A percentile compares a stretch with the other conserved stretches of the same genome.
Evolutionary conservation across 345 rosid genomes (phyloP).

Genomic region (Syzygium grande): DNA sequence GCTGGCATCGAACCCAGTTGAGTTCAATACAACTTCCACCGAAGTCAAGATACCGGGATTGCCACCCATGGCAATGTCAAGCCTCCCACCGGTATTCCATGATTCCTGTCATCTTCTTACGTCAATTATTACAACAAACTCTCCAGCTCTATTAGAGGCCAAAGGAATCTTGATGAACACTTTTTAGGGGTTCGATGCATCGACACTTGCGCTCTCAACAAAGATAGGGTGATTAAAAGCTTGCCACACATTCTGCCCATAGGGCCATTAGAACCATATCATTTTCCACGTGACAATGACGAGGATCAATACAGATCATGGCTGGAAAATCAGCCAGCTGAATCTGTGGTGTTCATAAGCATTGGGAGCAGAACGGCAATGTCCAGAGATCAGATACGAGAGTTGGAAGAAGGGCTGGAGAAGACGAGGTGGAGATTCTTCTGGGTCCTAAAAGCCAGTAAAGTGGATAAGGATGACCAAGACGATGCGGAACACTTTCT

Average conservation of each 20-base stretch:
- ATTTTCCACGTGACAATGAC: background rate
- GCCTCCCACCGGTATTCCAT: background rate
- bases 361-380: background rate
- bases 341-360: background rate
- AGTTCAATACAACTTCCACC: background rate
- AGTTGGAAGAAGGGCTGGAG: background rate
- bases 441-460: background rate
- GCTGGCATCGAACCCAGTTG: background rate
- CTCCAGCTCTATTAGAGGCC: background rate
- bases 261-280: slow-evolving; percentile 14
- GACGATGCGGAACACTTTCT: background rate
- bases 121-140: background rate
- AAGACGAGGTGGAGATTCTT: background rate
- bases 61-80: background rate
- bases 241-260: background rate
- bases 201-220: background rate
- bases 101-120: background rate
- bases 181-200: background rate
- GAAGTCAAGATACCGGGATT: background rate
- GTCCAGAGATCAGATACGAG: background rate
- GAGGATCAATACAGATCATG: background rate
- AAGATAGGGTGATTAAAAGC: background rate
- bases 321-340: background rate
- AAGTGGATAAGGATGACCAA: slow-evolving; percentile 15
- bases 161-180: slow-evolving; percentile 9